Evolutionary conservation across 139 green algal species (phyloP).

Genomic region (Eudorina sp.): DNA sequence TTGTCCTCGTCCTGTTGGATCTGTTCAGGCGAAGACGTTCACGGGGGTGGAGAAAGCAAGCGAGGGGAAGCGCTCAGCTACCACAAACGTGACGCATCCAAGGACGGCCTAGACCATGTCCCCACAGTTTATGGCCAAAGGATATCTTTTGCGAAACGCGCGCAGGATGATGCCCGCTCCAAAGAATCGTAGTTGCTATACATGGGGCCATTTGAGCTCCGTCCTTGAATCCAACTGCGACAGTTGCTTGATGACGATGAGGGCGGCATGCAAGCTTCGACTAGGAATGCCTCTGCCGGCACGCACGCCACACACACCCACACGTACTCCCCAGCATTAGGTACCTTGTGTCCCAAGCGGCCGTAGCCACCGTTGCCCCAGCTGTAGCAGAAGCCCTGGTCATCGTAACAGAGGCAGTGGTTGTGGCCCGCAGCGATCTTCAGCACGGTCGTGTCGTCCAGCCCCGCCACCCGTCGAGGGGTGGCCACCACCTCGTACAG

Average conservation of each 20-base stretch:
- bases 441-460: constrained; percentile 71
- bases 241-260: no score
- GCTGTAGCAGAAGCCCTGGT: constrained; percentile 78
- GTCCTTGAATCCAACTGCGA: no score
- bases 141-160: no score
- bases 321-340: background rate
- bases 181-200: no score
- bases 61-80: no score
- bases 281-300: background rate
- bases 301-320: background rate
- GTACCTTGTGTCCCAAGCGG: constrained; percentile 88
- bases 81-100: no score
- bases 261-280: background rate
- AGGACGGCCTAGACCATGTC: no score
- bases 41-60: background rate
- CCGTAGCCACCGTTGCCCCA: constrained; percentile 93
- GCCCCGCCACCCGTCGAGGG: constrained; percentile 73
- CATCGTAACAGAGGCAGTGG: constrained; percentile 82
- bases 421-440: constrained; percentile 86
- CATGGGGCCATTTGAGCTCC: no score
- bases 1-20: constrained; percentile 86
- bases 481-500: constrained; percentile 89
- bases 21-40: constrained; percentile 11
- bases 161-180: no score
- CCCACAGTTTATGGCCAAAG: no score